A percentile compares a stretch with the other conserved stretches of the same genome.
Evolutionary conservation across 192 early-diverging fungal genomes (phyloP).

Genomic region (Podila horticola): DNA sequence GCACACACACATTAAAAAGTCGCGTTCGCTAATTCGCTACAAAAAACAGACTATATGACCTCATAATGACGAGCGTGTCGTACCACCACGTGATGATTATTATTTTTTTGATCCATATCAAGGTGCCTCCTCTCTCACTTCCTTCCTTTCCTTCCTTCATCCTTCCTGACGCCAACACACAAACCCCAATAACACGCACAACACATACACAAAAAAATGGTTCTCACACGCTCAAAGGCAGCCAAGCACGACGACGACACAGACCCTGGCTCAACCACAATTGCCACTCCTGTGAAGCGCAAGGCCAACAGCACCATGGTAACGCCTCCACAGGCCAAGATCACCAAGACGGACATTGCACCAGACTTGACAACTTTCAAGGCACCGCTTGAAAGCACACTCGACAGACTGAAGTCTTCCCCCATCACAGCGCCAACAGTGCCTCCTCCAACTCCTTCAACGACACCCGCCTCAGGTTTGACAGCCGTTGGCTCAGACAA

Average conservation of each 20-base stretch:
- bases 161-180: not conserved
- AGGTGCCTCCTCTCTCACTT: no score
- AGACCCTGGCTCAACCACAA: not conserved
- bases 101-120: no score
- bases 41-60: no score
- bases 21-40: no score
- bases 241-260: not conserved
- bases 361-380: not conserved
- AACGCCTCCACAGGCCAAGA: not conserved
- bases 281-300: not conserved
- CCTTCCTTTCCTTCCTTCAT: not conserved
- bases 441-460: not conserved
- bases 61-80: no score
- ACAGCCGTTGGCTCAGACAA: not conserved
- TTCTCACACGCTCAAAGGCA: constrained; percentile 4
- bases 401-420: not conserved
- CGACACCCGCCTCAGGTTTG: not conserved
- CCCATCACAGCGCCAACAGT: not conserved
- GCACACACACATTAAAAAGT: not conserved
- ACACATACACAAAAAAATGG: not conserved
- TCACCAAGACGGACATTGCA: not conserved
- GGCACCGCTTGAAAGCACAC: not conserved
- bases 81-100: no score
- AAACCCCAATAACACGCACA: not conserved
- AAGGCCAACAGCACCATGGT: not conserved